A percentile compares a stretch with the other conserved stretches of the same genome.
Evolutionary conservation across 805 yeast species (phyloP).

Genomic region (Groenewaldozyma tartarivorans): DNA sequence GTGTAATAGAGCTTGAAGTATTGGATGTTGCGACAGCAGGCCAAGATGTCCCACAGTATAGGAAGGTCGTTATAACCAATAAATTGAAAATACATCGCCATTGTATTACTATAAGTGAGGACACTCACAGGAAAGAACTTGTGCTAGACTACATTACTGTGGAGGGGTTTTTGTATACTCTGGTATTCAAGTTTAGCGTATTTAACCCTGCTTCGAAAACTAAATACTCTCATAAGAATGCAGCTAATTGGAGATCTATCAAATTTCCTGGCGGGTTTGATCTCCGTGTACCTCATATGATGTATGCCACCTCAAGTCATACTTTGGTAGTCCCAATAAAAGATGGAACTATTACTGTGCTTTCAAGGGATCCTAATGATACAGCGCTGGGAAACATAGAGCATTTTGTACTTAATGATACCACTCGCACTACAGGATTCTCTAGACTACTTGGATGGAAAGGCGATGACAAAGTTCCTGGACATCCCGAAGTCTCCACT

Average conservation of each 20-base stretch:
- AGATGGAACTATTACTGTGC: constrained; percentile 63
- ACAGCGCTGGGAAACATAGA: constrained; percentile 27
- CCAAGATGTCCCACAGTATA: constrained; percentile 18
- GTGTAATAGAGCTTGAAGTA: constrained; percentile 14
- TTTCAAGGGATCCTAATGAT: constrained; percentile 14
- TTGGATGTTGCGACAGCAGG: constrained; percentile 8
- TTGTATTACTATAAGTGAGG: constrained; percentile 32
- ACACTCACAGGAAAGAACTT: constrained; percentile 24
- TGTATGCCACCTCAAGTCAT: constrained; percentile 37
- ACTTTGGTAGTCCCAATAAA: constrained; percentile 49
- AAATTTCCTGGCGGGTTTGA: constrained; percentile 61
- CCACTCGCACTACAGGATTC: constrained; percentile 10
- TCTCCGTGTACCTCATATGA: constrained; percentile 43
- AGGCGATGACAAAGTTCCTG: constrained; percentile 29
- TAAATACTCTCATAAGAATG: constrained; percentile 18
- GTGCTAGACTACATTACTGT: constrained; percentile 46
- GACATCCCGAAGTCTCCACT: constrained; percentile 33
- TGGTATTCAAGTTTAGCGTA: constrained; percentile 34
- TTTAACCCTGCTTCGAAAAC: constrained; percentile 26
- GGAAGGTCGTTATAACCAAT: constrained; percentile 31
- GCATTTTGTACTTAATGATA: constrained; percentile 27
- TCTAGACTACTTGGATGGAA: constrained; percentile 24
- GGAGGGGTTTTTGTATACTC: constrained; percentile 42
- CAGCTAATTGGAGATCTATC: constrained; percentile 48
- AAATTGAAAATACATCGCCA: constrained; percentile 30